These are phyloP conservation scores for Chamaecrista fasciculata DNA, from an alignment of 306 rosid species.

Conservation along the genomic window DNA sequence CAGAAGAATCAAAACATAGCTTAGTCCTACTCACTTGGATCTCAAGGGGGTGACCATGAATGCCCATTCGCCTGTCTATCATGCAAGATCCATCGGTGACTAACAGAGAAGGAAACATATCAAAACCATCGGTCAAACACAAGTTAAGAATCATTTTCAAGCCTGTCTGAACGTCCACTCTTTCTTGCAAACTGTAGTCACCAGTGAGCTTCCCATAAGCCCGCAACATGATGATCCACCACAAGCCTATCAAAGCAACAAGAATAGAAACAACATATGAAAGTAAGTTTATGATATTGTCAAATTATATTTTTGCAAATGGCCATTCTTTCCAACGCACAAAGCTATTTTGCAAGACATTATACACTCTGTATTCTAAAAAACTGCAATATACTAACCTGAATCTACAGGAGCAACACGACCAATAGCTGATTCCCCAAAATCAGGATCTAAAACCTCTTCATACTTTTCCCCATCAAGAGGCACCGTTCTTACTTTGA, in stretches of 20 bases:
- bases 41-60: constrained; percentile 98
- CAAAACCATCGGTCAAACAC: constrained; percentile 89
- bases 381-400: constrained; percentile 45
- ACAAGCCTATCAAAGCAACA: constrained; percentile 59
- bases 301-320: background rate
- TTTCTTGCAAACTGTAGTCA: constrained; percentile 77
- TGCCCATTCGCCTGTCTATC: constrained; percentile 99
- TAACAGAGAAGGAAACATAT: constrained; percentile 89
- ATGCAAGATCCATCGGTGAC: constrained; percentile 99
- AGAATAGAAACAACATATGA: background rate
- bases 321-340: background rate
- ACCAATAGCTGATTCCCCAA: constrained; percentile 99
- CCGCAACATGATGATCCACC: constrained; percentile 93
- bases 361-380: background rate
- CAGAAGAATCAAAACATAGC: constrained; percentile 13
- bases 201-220: constrained; percentile 92
- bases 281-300: constrained; percentile 12
- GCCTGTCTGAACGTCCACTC: constrained; percentile 93
- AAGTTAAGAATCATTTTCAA: constrained; percentile 83
- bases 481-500: constrained; percentile 69
- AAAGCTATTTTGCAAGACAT: background rate
- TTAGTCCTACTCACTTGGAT: constrained; percentile 69
- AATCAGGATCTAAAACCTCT: constrained; percentile 96
- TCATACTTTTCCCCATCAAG: constrained; percentile 47
- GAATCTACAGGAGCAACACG: constrained; percentile 99